These are phyloP conservation scores for Vigna nakashimae DNA, from an alignment of 306 rosid species.

Conservation along the genomic window DNA sequence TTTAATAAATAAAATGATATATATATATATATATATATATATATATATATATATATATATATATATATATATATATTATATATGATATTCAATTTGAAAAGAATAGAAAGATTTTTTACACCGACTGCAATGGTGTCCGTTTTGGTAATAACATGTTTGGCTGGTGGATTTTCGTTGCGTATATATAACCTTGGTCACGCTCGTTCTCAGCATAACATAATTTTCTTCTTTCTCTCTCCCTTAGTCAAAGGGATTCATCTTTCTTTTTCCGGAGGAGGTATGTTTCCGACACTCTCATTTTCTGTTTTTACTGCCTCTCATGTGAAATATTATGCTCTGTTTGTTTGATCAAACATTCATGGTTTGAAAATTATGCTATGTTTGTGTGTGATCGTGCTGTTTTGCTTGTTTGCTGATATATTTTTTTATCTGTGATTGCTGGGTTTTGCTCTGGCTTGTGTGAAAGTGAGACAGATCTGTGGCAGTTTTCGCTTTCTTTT, in stretches of 20 bases:
- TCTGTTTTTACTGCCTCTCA: neutral
- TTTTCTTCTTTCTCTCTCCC: conserved; percentile 13
- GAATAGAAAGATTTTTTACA: neutral
- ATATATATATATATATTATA: no score
- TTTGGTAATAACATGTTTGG: conserved; percentile 35
- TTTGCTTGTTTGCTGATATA: neutral
- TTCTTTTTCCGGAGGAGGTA: conserved; percentile 36
- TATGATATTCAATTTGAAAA: neutral
- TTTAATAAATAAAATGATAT: no score
- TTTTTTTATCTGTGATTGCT: neutral
- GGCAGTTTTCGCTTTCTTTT: conserved; percentile 25
- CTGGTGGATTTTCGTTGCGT: conserved; percentile 53
- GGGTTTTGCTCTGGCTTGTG: conserved; percentile 38
- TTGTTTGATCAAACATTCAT: conserved; percentile 19
- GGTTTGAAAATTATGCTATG: neutral
- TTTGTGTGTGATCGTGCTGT: conserved; percentile 5
- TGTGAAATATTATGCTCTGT: neutral
- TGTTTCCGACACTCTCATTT: neutral
- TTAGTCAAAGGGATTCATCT: conserved; percentile 33
- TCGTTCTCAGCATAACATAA: neutral
- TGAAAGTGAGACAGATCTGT: conserved; percentile 49
- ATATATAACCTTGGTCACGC: conserved; percentile 53
- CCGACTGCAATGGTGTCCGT: conserved; percentile 47
- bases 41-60: neutral
- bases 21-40: no score